Percentiles rank a stretch among this genome's conserved stretches.
Conservation (phyloP, 768 basidiomycete species). For the Tylopilus sp. region DNA sequence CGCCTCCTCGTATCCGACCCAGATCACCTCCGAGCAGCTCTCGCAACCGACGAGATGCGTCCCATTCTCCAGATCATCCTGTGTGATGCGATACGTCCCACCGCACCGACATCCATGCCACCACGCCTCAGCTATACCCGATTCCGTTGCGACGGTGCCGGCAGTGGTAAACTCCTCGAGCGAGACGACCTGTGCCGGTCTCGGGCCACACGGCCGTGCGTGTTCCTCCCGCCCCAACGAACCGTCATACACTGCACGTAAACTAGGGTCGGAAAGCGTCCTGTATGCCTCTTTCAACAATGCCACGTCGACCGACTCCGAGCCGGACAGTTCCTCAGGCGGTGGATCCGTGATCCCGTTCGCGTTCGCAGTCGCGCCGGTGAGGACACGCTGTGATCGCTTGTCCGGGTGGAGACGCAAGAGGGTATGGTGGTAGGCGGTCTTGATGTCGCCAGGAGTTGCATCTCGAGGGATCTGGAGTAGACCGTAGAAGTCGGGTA, state of each 20-base stretch:
- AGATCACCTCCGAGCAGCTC: conserved; percentile 78
- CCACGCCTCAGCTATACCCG: conserved; percentile 41
- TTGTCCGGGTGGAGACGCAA: conserved; percentile 67
- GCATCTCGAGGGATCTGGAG: conserved; percentile 53
- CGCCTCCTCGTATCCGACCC: conserved; percentile 76
- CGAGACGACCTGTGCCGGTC: conserved; percentile 77
- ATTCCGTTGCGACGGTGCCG: conserved; percentile 21
- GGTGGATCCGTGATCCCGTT: conserved; percentile 22
- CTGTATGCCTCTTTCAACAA: conserved; percentile 65
- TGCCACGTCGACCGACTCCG: conserved; percentile 44
- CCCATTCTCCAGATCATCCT: conserved; percentile 62
- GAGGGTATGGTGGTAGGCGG: conserved; percentile 66
- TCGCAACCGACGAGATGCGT: conserved; percentile 69
- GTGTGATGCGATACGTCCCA: conserved; percentile 56
- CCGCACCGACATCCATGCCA: conserved; percentile 71
- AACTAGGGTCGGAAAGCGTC: conserved; percentile 50
- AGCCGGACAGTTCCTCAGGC: conserved; percentile 1
- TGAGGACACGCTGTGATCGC: conserved; percentile 17
- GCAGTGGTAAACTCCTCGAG: conserved; percentile 58
- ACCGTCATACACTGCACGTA: conserved; percentile 52
- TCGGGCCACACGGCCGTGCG: conserved; percentile 35
- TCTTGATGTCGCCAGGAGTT: conserved; percentile 55
- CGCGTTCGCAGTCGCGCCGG: conserved; percentile 4
- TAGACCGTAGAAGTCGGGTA: conserved; percentile 54
- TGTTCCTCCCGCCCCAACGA: conserved; percentile 7